Base-by-base conservation (phyloP, 2,329 filamentous ascomycete genomes). In the Claviceps purpurea region DNA sequence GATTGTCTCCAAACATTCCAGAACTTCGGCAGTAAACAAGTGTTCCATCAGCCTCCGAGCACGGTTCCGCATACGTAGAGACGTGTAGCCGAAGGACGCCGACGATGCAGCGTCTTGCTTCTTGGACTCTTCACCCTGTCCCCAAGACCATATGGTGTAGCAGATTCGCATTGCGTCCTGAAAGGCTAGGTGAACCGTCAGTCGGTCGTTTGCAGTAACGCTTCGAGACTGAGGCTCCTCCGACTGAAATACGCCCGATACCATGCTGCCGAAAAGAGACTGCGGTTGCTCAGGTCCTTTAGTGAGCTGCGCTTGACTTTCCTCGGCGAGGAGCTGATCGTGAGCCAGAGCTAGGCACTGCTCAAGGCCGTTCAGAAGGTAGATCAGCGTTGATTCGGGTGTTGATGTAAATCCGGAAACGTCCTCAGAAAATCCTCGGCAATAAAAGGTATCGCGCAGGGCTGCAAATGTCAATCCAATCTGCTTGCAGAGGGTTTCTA, bases 71-170 rank as follows among this genome's bases (percentile, higher is more conserved):
- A 97, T 87, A 24, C 90, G 84, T 50, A 95, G 69, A 8, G 90
- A 95, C 1, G 89, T 95, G 68, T 95, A 95, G 56, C 79, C 84
- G 65, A 95, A 95, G 0, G 90, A 96, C 8, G 89, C 87, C 5
- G 76, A 76, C 16, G 85, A 91, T 34, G 77, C 75, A 1, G 72
- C 63, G 62, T 95, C 86, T 51, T 85, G 79, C 22, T 71, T 68
- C 7, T 65, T 67, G 18, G 75, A 70, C 60, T 84, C 82, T 30
- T 73, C 73, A 2, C 77, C 77, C 62, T 84, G 80, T 5, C 86
- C 88, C 91, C 93, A 98, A 0, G 87, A 87, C 93, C 94, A 98
- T 50, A 98, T 95, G 13, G 76, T 81, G 64, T 95, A 94, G 66
- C 90, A 95, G 49, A 95, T 87, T 24, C 89, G 82, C 54, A 97